phyloP scores from a whole-genome alignment of 2,329 filamentous ascomycete species.

The Ilyonectria mors-panacis region DNA sequence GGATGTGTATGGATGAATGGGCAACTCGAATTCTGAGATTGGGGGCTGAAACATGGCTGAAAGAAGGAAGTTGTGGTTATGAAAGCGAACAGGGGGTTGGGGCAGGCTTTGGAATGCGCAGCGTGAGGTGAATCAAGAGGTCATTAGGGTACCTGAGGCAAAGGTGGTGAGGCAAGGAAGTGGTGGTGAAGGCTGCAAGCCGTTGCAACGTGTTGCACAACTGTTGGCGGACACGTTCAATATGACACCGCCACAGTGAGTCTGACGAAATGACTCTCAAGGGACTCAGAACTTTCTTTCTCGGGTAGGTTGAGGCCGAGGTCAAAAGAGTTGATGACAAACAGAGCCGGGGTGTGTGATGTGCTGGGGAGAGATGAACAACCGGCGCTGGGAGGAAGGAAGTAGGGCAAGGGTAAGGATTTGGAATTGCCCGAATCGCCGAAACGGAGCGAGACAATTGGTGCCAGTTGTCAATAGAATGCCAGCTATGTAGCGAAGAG shows the following conservation, averaged over 20 bases:
- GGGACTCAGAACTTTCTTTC: constrained; percentile 10
- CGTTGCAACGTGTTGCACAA: constrained; percentile 32
- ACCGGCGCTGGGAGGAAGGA: constrained; percentile 13
- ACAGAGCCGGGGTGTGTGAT: background rate
- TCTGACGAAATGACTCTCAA: constrained; percentile 8
- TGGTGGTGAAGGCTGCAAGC: constrained; percentile 26
- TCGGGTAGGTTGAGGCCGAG: background rate
- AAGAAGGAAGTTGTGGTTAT: constrained; percentile 15
- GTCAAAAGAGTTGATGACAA: background rate
- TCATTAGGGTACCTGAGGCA: constrained; percentile 35
- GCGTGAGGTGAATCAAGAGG: constrained; percentile 12
- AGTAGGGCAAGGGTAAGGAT: constrained; percentile 9
- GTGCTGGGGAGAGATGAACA: constrained; percentile 1
- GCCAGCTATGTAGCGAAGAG: constrained; percentile 11
- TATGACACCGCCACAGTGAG: constrained; percentile 30
- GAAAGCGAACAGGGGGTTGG: constrained; percentile 8
- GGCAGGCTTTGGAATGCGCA: background rate
- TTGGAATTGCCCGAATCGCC: constrained; percentile 22
- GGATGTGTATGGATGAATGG: background rate
- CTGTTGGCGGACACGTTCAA: constrained; percentile 21
- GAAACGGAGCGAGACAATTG: constrained; percentile 23
- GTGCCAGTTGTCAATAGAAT: constrained; percentile 29
- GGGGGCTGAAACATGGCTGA: constrained; percentile 25
- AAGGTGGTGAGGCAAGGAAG: constrained; percentile 8
- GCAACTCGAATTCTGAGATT: constrained; percentile 18